phyloP scores from a whole-genome alignment of 345 rosid genomes.

The Populus nigra region DNA sequence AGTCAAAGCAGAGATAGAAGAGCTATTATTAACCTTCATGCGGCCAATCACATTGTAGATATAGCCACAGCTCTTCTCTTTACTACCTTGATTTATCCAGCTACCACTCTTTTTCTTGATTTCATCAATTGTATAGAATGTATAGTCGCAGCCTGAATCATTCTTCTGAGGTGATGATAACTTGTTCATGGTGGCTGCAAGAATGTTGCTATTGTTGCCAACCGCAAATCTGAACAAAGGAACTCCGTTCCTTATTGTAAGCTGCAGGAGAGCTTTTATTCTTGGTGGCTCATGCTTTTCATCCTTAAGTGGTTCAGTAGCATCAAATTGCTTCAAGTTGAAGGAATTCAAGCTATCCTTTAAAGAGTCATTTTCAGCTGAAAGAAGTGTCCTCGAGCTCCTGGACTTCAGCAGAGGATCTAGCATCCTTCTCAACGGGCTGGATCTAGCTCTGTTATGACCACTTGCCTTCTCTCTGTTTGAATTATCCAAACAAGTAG shows the following conservation, averaged over 20 bases:
- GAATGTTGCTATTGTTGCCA: conserved; percentile 49
- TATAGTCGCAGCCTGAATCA: conserved; percentile 39
- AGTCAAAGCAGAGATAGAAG: conserved; percentile 25
- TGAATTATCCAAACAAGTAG: conserved; percentile 31
- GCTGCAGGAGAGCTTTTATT: conserved; percentile 58
- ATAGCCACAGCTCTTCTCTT: conserved; percentile 53
- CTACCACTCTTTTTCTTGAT: conserved; percentile 57
- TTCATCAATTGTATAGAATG: conserved; percentile 65
- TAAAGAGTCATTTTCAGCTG: conserved; percentile 38
- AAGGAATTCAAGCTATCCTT: conserved; percentile 38
- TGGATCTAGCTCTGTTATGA: conserved; percentile 50
- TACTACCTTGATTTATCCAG: conserved; percentile 62
- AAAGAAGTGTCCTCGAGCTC: conserved; percentile 23
- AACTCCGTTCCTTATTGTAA: conserved; percentile 57
- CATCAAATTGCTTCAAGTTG: conserved; percentile 22
- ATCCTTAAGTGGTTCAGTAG: conserved; percentile 24
- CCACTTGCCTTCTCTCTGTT: conserved; percentile 38
- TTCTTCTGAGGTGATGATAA: conserved; percentile 39
- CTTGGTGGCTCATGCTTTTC: conserved; percentile 38
- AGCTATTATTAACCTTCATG: conserved; percentile 47
- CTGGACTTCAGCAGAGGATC: conserved; percentile 66
- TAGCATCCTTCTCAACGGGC: conserved; percentile 71
- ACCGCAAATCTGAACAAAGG: conserved; percentile 66
- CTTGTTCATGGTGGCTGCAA: conserved; percentile 65
- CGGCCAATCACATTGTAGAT: conserved; percentile 53